Base-by-base conservation (phyloP, 202 grass and related monocot genomes). In the Dendrocalamus latiflorus region DNA sequence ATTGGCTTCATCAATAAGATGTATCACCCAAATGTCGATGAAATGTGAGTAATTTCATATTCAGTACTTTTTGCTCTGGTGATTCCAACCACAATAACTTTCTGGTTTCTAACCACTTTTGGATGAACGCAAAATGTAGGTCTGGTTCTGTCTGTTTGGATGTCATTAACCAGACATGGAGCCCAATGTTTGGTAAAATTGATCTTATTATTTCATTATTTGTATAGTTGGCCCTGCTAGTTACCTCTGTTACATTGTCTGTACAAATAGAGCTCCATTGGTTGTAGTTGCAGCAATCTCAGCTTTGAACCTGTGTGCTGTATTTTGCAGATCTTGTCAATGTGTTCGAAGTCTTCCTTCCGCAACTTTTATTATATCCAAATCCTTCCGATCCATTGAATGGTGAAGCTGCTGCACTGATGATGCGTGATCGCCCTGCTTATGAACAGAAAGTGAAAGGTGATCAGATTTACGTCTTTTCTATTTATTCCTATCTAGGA, bases 401-500 rank as follows among this genome's bases (percentile, higher is more conserved):
- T 42, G 88, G 85, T 26, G 91, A 93, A 63, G 91, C 85, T 51
- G 88, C 91, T 74, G 69, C 88, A 16, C 87, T 90, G 45, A 90
- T 93, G 88, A 93, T 93, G 85, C 82, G 77, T 16, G 88, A 93
- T 64, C 74, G 85, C 25, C 68, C 79, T 77, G 82, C 91, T 86
- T 93, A 93, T 72, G 91, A 93, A 61, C 53, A 88, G 80, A 93
- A 93, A 88, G 91, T 93, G 42, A 90, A 93, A 93, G 87, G 89
- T 97, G 53, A 38, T 20, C 30, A 68, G 12, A 59, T 79, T 80
- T 54, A 33, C 21, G 1, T 18, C 21, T 16, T 45, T 0, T 57
- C 5, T 76, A 24, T 22, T 45, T 36, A 47, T 37, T 45, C 6
- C 8, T 16, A 59, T 33, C 50, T 45, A 38, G 34, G 34, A 36